Evolutionary conservation across 139 green algal genomes (phyloP).

Genomic region (Micromonas commoda): DNA sequence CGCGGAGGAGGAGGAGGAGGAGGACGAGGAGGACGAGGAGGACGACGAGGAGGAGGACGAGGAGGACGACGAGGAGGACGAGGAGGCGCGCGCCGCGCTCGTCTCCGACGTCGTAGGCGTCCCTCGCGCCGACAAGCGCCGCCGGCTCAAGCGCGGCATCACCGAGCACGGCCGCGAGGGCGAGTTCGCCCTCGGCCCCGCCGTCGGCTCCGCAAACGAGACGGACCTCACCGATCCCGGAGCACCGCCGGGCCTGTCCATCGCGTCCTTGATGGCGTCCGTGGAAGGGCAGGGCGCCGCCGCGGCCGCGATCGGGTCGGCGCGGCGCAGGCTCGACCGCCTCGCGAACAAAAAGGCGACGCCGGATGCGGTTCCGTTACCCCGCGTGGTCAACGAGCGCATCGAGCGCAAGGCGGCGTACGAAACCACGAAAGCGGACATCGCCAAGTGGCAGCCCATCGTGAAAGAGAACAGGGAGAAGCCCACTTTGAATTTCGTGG

Average conservation of each 20-base stretch:
- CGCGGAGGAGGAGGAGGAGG: constrained; percentile 30
- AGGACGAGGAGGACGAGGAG: constrained; percentile 36
- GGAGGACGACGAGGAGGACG: constrained; percentile 41
- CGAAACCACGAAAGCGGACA: constrained; percentile 64
- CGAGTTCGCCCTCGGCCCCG: constrained; percentile 52
- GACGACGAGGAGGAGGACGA: constrained; percentile 19
- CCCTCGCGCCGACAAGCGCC: too few species aligned
- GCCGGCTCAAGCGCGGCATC: constrained; percentile 33
- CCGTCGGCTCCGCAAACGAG: background rate
- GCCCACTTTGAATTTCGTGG: constrained; percentile 69
- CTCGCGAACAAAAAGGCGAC: constrained; percentile 42
- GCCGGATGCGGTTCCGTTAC: constrained; percentile 23
- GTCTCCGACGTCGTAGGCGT: constrained; percentile 44
- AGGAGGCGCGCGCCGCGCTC: constrained; percentile 18
- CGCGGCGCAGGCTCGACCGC: constrained; percentile 58
- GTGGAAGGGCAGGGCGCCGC: constrained; percentile 39
- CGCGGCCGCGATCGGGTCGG: constrained; percentile 27
- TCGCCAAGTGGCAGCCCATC: constrained; percentile 80
- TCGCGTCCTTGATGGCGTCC: constrained; percentile 62
- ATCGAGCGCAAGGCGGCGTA: constrained; percentile 71
- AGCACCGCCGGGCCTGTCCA: constrained; percentile 33
- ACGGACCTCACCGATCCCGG: background rate
- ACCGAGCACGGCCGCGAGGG: constrained; percentile 66
- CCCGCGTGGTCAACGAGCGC: constrained; percentile 22
- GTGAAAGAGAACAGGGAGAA: constrained; percentile 91